Evolutionary conservation across 176 grass and related monocot genomes (phyloP).

Genomic region (Poa pratensis): DNA sequence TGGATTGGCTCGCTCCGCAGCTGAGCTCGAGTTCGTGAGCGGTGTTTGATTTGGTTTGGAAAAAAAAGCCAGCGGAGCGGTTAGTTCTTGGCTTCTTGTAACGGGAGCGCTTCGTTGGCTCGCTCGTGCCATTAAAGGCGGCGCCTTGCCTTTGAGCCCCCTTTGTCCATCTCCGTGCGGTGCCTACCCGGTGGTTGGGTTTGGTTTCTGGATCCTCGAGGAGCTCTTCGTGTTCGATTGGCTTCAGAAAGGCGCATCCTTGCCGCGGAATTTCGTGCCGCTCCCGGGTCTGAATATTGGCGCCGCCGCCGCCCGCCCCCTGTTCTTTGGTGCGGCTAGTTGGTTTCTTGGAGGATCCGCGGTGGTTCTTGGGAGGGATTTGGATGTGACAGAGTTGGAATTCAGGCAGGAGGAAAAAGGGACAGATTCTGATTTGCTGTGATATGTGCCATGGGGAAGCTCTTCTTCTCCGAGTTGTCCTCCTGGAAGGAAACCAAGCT

Average conservation of each 20-base stretch:
- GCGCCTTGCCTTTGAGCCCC: background rate
- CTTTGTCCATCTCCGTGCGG: background rate
- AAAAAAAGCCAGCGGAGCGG: constrained; percentile 39
- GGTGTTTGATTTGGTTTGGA: constrained; percentile 52
- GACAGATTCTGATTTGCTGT: constrained; percentile 45
- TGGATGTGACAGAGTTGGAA: constrained; percentile 58
- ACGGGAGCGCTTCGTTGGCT: background rate
- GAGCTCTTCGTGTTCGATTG: background rate
- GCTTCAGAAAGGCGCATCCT: constrained; percentile 15
- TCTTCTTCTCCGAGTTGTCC: constrained; percentile 80
- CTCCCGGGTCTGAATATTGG: constrained; percentile 21
- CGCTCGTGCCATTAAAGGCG: constrained; percentile 59
- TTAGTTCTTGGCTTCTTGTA: constrained; percentile 49
- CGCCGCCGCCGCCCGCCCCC: background rate
- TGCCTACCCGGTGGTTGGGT: constrained; percentile 19
- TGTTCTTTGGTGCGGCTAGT: background rate
- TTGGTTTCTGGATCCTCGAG: background rate
- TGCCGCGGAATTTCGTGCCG: constrained; percentile 37
- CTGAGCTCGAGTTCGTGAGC: constrained; percentile 2
- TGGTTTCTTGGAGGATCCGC: constrained; percentile 36
- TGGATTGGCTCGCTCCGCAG: background rate
- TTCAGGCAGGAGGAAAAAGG: constrained; percentile 90
- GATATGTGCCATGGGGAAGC: constrained; percentile 69
- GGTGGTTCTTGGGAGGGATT: constrained; percentile 29
- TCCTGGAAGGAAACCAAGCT: constrained; percentile 89